Conservation (phyloP, 2,329 filamentous ascomycete genomes). For the Colletotrichum phormii region DNA sequence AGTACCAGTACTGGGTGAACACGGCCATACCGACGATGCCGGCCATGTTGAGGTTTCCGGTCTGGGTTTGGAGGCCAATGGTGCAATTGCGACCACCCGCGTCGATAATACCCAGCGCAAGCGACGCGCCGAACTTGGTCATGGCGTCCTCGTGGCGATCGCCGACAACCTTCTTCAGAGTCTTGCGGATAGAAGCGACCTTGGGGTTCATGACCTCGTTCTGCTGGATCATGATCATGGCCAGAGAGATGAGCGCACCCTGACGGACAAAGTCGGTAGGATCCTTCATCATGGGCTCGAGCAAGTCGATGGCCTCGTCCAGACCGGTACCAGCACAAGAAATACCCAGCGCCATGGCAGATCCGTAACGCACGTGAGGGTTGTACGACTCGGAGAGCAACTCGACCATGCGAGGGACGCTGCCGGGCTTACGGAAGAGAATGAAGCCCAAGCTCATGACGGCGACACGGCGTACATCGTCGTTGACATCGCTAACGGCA, state of each 20-base stretch:
- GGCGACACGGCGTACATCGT: constrained; percentile 94
- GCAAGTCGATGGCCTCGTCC: constrained; percentile 93
- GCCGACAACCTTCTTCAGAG: constrained; percentile 90
- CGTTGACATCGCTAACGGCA: constrained; percentile 97
- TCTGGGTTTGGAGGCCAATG: constrained; percentile 96
- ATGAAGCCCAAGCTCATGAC: constrained; percentile 99
- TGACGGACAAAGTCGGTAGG: constrained; percentile 98
- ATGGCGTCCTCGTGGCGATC: constrained; percentile 99
- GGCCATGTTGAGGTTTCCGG: constrained; percentile 98
- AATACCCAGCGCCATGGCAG: constrained; percentile 97
- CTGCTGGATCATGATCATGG: constrained; percentile 99
- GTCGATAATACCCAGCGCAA: constrained; percentile 97
- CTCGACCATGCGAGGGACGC: constrained; percentile 98
- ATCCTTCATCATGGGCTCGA: constrained; percentile 99
- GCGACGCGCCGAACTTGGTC: constrained; percentile 97
- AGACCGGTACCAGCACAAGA: constrained; percentile 96
- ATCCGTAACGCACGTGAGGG: constrained; percentile 96
- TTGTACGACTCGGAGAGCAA: constrained; percentile 98
- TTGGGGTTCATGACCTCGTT: constrained; percentile 99
- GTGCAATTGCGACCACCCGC: constrained; percentile 98
- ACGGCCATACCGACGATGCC: constrained; percentile 98
- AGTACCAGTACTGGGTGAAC: constrained; percentile 99
- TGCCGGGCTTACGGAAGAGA: constrained; percentile 96
- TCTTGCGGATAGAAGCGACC: constrained; percentile 90
- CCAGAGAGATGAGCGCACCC: constrained; percentile 90